Conservation (phyloP, 371 early-diverging fungal species). For the Rhizopus delemar region DNA sequence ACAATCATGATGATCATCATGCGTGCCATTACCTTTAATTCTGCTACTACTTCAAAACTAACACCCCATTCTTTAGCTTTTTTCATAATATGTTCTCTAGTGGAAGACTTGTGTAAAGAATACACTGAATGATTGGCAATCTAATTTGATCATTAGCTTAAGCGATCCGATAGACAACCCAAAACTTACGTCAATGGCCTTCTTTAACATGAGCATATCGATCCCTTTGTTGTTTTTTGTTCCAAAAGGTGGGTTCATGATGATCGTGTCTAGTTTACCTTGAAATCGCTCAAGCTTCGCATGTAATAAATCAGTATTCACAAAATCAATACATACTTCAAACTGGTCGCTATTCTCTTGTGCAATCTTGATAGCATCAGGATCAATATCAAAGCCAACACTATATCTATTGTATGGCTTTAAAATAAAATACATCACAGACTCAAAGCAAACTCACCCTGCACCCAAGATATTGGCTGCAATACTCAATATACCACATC, state of each 20-base stretch:
- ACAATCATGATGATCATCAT: slow-evolving; percentile 6
- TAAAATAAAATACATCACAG: too few species aligned
- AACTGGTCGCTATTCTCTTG: slow-evolving; percentile 69
- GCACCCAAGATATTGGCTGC: slow-evolving; percentile 68
- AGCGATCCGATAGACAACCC: background rate
- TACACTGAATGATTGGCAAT: slow-evolving; percentile 68
- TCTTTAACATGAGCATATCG: slow-evolving; percentile 76
- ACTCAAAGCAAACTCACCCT: slow-evolving; percentile 24
- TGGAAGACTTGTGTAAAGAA: slow-evolving; percentile 82
- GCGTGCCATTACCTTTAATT: slow-evolving; percentile 55
- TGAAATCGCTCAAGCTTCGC: slow-evolving; percentile 43
- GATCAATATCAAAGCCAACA: slow-evolving; percentile 80
- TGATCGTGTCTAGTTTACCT: slow-evolving; percentile 70
- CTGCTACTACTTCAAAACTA: slow-evolving; percentile 73
- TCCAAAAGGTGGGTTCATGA: slow-evolving; percentile 89
- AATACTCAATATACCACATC: slow-evolving; percentile 76
- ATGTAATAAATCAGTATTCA: slow-evolving; percentile 50
- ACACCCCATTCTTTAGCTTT: slow-evolving; percentile 79
- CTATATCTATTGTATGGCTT: slow-evolving; percentile 42
- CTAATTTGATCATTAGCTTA: slow-evolving; percentile 13
- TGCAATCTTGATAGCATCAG: slow-evolving; percentile 76
- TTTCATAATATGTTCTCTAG: slow-evolving; percentile 76
- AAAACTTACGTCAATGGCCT: slow-evolving; percentile 62
- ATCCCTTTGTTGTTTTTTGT: slow-evolving; percentile 77
- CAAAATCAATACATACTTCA: slow-evolving; percentile 67